These are phyloP conservation scores for Niveomyces coronatus DNA, from an alignment of 2,329 filamentous ascomycete genomes.

Conservation along the genomic window DNA sequence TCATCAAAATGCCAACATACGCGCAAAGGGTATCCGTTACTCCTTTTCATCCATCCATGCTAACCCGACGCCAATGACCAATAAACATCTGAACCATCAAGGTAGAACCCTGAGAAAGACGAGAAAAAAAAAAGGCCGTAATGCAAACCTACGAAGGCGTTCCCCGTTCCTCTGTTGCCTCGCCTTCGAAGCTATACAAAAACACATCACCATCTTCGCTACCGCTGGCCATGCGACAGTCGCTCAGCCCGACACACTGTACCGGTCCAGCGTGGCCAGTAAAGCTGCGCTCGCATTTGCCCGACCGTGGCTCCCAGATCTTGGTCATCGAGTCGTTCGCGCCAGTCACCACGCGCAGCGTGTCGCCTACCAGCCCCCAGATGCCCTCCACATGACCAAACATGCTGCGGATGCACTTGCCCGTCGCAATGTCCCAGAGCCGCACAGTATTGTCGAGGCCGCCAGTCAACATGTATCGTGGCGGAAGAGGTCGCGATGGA, in stretches of 20 bases:
- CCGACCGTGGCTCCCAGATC: slow-evolving; percentile 81
- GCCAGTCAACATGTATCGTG: slow-evolving; percentile 86
- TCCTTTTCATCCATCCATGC: no score
- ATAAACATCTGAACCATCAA: not conserved
- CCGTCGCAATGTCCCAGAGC: slow-evolving; percentile 79
- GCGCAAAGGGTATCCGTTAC: not conserved
- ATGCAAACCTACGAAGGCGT: slow-evolving; percentile 32
- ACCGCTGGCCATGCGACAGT: slow-evolving; percentile 80
- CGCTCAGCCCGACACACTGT: slow-evolving; percentile 85
- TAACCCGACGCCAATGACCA: no score
- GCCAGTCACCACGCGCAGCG: slow-evolving; percentile 75
- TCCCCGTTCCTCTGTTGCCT: slow-evolving; percentile 37
- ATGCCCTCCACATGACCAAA: slow-evolving; percentile 96
- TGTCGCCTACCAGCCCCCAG: slow-evolving; percentile 86
- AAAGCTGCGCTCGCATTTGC: slow-evolving; percentile 85
- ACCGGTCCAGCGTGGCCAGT: slow-evolving; percentile 85
- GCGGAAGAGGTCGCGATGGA: slow-evolving; percentile 58
- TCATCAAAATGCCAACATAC: no score
- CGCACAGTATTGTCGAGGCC: slow-evolving; percentile 86
- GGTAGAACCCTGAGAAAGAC: not conserved
- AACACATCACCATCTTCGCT: slow-evolving; percentile 89
- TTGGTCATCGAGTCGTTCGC: slow-evolving; percentile 94
- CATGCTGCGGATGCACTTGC: slow-evolving; percentile 78
- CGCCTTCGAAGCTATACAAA: slow-evolving; percentile 64
- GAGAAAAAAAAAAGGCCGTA: not conserved